These are phyloP conservation scores for Pseudogymnoascus sp. DNA, from an alignment of 2,329 filamentous ascomycete species.

Conservation along the genomic window DNA sequence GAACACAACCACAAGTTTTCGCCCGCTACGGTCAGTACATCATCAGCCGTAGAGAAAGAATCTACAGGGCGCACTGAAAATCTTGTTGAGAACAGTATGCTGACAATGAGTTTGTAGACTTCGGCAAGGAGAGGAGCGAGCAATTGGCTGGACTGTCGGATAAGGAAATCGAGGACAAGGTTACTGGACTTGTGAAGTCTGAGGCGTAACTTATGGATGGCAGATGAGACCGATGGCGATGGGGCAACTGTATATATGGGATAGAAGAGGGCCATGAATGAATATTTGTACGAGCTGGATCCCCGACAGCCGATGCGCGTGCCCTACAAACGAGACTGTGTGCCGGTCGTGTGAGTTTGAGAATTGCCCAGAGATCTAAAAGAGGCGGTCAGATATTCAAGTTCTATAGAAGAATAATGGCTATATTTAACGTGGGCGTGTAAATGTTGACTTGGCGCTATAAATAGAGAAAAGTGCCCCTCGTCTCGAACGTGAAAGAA, in stretches of 20 bases:
- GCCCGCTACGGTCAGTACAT: conserved; percentile 72
- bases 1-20: conserved; percentile 77
- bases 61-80: background rate
- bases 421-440: background rate
- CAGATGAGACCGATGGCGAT: background rate
- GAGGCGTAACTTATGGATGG: conserved; percentile 24
- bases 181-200: conserved; percentile 53
- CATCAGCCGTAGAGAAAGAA: background rate
- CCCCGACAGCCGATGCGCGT: background rate
- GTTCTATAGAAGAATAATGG: background rate
- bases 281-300: background rate
- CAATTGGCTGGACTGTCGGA: conserved; percentile 56
- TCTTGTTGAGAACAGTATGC: conserved; percentile 14
- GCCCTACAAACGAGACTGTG: background rate
- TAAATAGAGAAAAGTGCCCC: background rate
- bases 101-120: conserved; percentile 38
- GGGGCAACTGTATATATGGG: conserved; percentile 1
- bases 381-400: too few relatives aligned
- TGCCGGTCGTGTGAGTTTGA: background rate
- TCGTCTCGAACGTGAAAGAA: background rate
- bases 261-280: conserved; percentile 5
- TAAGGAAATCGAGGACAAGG: conserved; percentile 61
- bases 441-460: too few relatives aligned
- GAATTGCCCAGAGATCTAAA: background rate
- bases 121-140: conserved; percentile 60